Conservation (phyloP, 1,284 basidiomycete species). For the Exobasidium rhododendri region DNA sequence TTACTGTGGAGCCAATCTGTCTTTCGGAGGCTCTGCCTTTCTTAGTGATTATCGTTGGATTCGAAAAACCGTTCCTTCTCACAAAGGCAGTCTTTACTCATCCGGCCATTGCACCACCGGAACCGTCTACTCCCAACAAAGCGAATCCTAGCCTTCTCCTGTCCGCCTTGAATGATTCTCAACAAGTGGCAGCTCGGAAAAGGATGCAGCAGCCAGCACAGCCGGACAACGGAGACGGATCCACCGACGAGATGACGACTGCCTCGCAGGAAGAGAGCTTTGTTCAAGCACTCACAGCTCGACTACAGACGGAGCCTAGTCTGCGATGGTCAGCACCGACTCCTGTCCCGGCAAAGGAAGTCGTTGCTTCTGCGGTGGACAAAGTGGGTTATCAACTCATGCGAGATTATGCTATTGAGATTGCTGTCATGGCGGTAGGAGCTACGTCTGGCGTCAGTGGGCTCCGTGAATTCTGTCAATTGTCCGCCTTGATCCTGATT, state of each 20-base stretch:
- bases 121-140: conserved; percentile 24
- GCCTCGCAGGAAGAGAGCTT: conserved; percentile 41
- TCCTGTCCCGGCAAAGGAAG: conserved; percentile 68
- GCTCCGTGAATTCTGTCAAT: conserved; percentile 87
- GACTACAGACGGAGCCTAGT: conserved; percentile 53
- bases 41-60: conserved; percentile 94
- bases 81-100: conserved; percentile 86
- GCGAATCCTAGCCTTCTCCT: conserved; percentile 20
- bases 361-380: conserved; percentile 78
- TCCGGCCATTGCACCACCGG: conserved; percentile 66
- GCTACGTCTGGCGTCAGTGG: conserved; percentile 84
- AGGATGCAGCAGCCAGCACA: conserved; percentile 18
- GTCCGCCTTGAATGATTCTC: conserved; percentile 21
- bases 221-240: conserved; percentile 21
- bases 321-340: conserved; percentile 59
- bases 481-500: conserved; percentile 79
- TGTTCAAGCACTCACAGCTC: conserved; percentile 53
- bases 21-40: conserved; percentile 94
- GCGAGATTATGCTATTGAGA: conserved; percentile 87
- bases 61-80: conserved; percentile 92
- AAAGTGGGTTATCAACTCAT: conserved; percentile 78
- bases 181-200: conserved; percentile 15
- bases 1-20: conserved; percentile 86
- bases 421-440: conserved; percentile 81
- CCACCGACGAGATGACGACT: conserved; percentile 23